phyloP scores from a whole-genome alignment of 768 basidiomycete genomes.

The Xerocomellus dryophilus region DNA sequence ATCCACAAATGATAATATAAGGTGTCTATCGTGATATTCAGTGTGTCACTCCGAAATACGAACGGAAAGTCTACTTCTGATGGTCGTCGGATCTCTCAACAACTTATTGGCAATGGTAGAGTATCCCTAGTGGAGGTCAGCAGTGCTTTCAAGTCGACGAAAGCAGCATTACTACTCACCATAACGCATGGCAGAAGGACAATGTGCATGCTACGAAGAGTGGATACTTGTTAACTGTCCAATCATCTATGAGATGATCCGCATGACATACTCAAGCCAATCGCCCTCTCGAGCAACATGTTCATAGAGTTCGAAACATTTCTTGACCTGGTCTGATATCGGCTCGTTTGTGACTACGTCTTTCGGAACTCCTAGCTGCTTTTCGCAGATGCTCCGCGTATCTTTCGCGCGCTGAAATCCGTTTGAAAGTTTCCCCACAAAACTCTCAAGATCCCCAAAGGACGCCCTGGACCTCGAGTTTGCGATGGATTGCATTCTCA shows the following conservation, averaged over 20 bases:
- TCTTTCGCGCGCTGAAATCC: not conserved
- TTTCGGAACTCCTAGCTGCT: not conserved
- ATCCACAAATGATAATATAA: too few relatives aligned
- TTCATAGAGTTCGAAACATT: not conserved
- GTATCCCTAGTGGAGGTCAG: not conserved
- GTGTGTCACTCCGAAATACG: too few relatives aligned
- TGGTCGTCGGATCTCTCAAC: not conserved
- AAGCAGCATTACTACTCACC: not conserved
- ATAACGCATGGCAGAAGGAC: not conserved
- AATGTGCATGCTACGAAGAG: not conserved
- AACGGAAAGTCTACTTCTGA: not conserved
- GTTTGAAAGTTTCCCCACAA: not conserved
- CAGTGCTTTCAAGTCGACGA: not conserved
- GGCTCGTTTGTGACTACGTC: too few relatives aligned
- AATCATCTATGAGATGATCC: not conserved
- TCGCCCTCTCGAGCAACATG: not conserved
- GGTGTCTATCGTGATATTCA: too few relatives aligned
- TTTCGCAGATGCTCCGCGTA: not conserved
- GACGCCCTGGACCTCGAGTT: not conserved
- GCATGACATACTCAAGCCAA: not conserved
- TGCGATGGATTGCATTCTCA: not conserved
- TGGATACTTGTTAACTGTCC: not conserved
- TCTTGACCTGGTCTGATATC: too few relatives aligned
- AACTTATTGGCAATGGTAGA: not conserved
- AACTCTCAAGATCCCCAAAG: not conserved